Evolutionary conservation across 345 rosid genomes (phyloP).

Genomic region (Cardamine occulta): DNA sequence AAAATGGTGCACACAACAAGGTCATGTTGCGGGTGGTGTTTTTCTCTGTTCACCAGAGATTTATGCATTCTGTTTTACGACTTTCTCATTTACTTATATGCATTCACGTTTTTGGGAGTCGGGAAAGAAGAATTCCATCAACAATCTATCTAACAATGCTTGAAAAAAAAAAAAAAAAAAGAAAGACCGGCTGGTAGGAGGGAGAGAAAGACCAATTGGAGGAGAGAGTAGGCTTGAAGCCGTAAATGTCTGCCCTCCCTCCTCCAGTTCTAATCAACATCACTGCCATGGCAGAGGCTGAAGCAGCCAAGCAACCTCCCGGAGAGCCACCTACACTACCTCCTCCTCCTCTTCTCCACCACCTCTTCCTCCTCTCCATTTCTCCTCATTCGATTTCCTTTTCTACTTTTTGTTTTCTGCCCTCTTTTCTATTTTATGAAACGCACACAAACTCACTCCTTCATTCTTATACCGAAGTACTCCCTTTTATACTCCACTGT

Average conservation of each 20-base stretch:
- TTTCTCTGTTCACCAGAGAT: conserved; percentile 50
- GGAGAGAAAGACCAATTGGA: conserved; percentile 78
- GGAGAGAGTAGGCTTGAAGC: conserved; percentile 58
- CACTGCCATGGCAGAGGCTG: conserved; percentile 58
- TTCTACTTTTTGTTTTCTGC: not conserved
- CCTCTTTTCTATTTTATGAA: not conserved
- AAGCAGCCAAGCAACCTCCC: conserved; percentile 62
- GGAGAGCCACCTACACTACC: conserved; percentile 48
- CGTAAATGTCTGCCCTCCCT: conserved; percentile 60
- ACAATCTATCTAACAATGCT: not conserved
- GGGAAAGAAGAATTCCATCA: not conserved
- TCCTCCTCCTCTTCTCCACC: conserved; percentile 32
- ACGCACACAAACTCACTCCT: conserved; percentile 27
- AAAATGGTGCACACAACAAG: conserved; percentile 25
- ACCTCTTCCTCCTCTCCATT: conserved; percentile 30
- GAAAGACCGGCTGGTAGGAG: conserved; percentile 66
- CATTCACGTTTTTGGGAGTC: not conserved
- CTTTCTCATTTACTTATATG: not conserved
- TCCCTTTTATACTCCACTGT: conserved; percentile 29
- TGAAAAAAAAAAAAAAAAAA: not conserved
- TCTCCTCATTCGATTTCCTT: conserved; percentile 32
- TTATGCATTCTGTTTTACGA: conserved; percentile 13
- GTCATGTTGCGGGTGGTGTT: conserved; percentile 39
- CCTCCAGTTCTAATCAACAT: conserved; percentile 72
- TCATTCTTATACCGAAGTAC: conserved; percentile 29